phyloP scores from a whole-genome alignment of 805 yeast species.

The Candida ulmi region DNA sequence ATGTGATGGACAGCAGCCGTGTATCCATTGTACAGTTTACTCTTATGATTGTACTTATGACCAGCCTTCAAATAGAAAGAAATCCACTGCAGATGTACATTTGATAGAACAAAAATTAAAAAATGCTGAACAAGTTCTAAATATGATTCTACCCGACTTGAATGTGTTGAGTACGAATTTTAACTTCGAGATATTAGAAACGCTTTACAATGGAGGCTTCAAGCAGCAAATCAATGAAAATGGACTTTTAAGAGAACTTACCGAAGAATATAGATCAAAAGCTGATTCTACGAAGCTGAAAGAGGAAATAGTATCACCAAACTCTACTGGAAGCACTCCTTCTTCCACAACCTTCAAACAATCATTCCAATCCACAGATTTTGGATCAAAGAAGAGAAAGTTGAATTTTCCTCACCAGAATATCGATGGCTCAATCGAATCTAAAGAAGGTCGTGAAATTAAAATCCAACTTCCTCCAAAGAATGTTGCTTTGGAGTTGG shows the following conservation, averaged over 20 bases:
- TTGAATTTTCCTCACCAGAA: conserved; percentile 22
- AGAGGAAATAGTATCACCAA: conserved; percentile 7
- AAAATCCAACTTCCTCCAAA: conserved; percentile 70
- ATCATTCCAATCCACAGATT: background rate
- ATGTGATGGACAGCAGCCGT: conserved; percentile 76
- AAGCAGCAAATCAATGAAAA: conserved; percentile 1
- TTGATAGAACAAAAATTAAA: conserved; percentile 30
- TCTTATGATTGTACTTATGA: conserved; percentile 80
- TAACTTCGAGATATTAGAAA: conserved; percentile 22
- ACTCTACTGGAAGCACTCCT: background rate
- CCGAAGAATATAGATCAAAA: conserved; percentile 8
- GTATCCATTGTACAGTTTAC: conserved; percentile 77
- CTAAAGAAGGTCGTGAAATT: conserved; percentile 39
- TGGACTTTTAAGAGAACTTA: conserved; percentile 5
- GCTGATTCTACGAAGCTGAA: conserved; percentile 1
- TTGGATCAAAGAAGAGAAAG: conserved; percentile 8
- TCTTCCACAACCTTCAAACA: background rate
- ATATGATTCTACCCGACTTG: conserved; percentile 32
- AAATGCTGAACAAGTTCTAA: conserved; percentile 29
- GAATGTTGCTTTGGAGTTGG: conserved; percentile 62
- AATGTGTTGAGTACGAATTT: conserved; percentile 28
- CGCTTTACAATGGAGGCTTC: conserved; percentile 4
- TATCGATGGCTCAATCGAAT: conserved; percentile 34
- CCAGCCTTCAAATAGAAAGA: conserved; percentile 47
- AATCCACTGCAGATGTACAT: conserved; percentile 23